These are phyloP conservation scores for Trypanosoma mega DNA, from an alignment of 208 protist species.

Conservation along the genomic window DNA sequence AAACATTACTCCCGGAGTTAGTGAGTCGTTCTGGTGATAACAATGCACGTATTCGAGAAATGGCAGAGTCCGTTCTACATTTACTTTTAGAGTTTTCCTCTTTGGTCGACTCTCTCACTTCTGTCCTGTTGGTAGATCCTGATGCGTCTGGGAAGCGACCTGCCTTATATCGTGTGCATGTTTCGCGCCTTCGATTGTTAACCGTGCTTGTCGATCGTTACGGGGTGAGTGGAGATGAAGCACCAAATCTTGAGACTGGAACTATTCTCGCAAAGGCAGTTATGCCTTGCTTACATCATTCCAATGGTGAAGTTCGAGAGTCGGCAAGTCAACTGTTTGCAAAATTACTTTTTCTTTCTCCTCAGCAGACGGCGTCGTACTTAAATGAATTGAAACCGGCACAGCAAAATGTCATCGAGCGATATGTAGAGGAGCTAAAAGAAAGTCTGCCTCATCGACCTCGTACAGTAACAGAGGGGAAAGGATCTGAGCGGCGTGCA, in stretches of 20 bases:
- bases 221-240: constrained; percentile 33
- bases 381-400: constrained; percentile 70
- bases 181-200: constrained; percentile 71
- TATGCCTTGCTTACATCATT: constrained; percentile 67
- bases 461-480: too few species aligned
- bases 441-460: too few species aligned
- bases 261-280: constrained; percentile 56
- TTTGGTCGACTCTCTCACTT: constrained; percentile 52
- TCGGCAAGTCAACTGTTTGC: constrained; percentile 68
- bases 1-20: constrained; percentile 44
- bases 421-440: constrained; percentile 36
- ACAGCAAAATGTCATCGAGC: constrained; percentile 70
- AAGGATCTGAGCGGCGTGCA: too few species aligned
- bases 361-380: constrained; percentile 20
- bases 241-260: constrained; percentile 42
- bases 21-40: constrained; percentile 69
- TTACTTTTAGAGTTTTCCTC: constrained; percentile 45
- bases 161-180: constrained; percentile 45
- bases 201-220: constrained; percentile 69
- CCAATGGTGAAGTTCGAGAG: constrained; percentile 78
- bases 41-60: constrained; percentile 75
- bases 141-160: constrained; percentile 65
- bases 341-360: constrained; percentile 51
- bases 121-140: constrained; percentile 54
- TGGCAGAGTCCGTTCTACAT: constrained; percentile 46